Base-by-base conservation (phyloP, 345 rosid genomes). In the Heritiera fomes region DNA sequence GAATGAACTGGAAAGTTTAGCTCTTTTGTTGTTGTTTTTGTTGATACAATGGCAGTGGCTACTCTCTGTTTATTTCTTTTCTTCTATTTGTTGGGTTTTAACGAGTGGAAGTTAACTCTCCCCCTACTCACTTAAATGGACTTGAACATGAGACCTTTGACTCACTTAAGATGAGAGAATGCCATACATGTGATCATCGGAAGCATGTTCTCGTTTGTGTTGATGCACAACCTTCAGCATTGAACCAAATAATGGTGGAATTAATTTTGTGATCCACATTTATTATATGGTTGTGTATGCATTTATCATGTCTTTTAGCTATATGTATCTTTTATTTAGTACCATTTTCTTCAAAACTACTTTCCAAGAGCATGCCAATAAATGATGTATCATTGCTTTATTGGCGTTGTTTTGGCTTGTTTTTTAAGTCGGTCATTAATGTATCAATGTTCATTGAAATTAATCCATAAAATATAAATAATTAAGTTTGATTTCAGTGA, bases 221-320 rank as follows among this genome's bases (percentile, higher is more conserved):
- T 50, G 32, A 28, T 71, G 59, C 12, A 67, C 20, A 12, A 6
- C 7, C 47, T 41, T 67, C 14, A 43, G 14, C 28, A n/a, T 9
- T 41, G 15, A 66, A 67, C 14, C 52, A 8, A 67, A 18, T 8
- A 67, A 43, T 43, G 13, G 3, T 67, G 71, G 71, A 10, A 41
- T 9, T 67, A 50, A n/a, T 43, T 67, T 67, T 43, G 15, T 67
- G 30, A 67, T 67, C 52, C 52, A 67, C 71, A 20, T 43, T 67
- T 10, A 8, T 10, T 65, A 43, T 43, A 71, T 49, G 75, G 43
- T 30, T 47, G 74, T 70, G 50, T 30, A 71, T 7, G 43, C 15
- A 3, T 30, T 50, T 23, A 52, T 32, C 75, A 71, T 71, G 60
- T 30, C 50, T 5, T 14, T 7, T 49, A 15, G 59, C 45, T 69